Conservation (phyloP, 2,329 filamentous ascomycete genomes). For the Hyphodiscus sp. region DNA sequence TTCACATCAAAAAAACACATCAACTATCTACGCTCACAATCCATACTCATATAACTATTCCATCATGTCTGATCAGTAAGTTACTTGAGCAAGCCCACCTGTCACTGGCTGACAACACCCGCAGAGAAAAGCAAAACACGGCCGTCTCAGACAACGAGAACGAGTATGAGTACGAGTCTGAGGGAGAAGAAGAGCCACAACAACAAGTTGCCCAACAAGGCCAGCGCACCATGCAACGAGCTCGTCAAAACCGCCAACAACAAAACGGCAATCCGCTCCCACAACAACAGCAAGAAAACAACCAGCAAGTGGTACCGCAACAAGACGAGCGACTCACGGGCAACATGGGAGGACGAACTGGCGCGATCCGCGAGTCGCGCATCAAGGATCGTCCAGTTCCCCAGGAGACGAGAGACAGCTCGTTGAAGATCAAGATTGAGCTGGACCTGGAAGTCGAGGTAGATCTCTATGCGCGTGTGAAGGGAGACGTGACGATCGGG, state of each 20-base stretch:
- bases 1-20: too few species aligned
- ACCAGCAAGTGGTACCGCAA: conserved; percentile 19
- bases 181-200: conserved; percentile 14
- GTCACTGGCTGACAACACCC: too few species aligned
- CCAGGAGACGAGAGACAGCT: conserved; percentile 31
- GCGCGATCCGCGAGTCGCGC: conserved; percentile 30
- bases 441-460: conserved; percentile 35
- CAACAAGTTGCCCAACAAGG: conserved; percentile 11
- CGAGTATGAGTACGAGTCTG: conserved; percentile 22
- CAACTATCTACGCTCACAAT: too few species aligned
- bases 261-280: conserved; percentile 27
- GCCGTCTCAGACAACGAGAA: conserved; percentile 14
- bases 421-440: conserved; percentile 37
- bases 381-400: conserved; percentile 33
- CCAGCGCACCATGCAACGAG: conserved; percentile 30
- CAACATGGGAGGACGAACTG: conserved; percentile 8
- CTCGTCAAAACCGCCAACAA: conserved; percentile 34
- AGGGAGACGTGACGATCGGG: conserved; percentile 33
- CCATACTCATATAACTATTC: too few species aligned
- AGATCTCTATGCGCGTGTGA: conserved; percentile 33
- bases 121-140: too few species aligned
- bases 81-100: too few species aligned
- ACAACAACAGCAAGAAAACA: conserved; percentile 22
- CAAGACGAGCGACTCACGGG: conserved; percentile 17
- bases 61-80: too few species aligned